Base-by-base conservation (phyloP, 345 rosid species). In the Moricandia moricandioides region DNA sequence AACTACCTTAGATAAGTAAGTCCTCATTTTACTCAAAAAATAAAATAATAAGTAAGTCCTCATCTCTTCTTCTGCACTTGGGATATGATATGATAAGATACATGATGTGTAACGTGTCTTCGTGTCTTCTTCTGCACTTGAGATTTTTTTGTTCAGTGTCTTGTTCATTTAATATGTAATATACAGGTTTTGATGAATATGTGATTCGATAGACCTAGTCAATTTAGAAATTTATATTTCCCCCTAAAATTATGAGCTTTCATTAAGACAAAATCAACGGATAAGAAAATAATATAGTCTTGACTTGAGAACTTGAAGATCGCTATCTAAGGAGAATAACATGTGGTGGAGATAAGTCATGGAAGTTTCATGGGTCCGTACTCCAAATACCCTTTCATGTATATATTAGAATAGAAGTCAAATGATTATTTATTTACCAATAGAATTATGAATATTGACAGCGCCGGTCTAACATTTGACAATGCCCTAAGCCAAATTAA, bases 351-450 rank as follows among this genome's bases (percentile, higher is more conserved):
- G 14, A 7, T 13, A 14, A 43, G 51, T 13, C 62, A 68, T 68
- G 43, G 79, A 51, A 67, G 9, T 29, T 16, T 29, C 37, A 30
- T 29, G 40, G 54, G 54, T 52, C 62, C 31, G 52, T 37, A 51
- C 62, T 55, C 24, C 57, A 40, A 39, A 73, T 45, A 65, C 58
- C 33, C 24, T 17, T 65, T 73, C 77, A n/a, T 34, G 7, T 72
- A 51, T 7, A 11, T 17, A 40, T 57, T 18, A 43, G 10, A 63
- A 27, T 18, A 72, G 57, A 49, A 34, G 69, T 63, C 45, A 64
- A 29, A 26, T 14, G n/a, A 49, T 62, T 34, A 13, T 59, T 43
- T 71, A 6, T 29, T 58, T 14, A 11, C 11, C 17, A 40, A 16
- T 16, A 27, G 8, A 14, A 59, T 29, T 29, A 30, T 43, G 43